These are phyloP conservation scores for Boletus edulis DNA, from an alignment of 768 basidiomycete genomes.

Conservation along the genomic window DNA sequence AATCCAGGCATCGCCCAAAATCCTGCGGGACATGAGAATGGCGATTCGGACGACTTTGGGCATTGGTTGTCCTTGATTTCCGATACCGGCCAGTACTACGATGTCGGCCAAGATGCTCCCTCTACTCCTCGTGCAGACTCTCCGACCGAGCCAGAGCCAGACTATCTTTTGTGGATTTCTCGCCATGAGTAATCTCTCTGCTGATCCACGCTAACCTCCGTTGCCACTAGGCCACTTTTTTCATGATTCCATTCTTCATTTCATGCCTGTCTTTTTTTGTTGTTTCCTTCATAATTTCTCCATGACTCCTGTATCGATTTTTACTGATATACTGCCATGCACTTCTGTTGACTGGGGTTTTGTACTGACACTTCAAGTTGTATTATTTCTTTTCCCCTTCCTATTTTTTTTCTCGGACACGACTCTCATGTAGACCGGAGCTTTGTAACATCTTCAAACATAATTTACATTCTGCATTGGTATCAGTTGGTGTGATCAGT, in stretches of 20 bases:
- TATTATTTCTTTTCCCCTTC: neutral
- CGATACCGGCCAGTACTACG: too few relatives aligned
- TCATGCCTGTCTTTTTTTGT: neutral
- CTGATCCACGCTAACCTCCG: neutral
- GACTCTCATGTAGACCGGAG: neutral
- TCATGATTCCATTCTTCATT: neutral
- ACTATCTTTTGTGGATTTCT: neutral
- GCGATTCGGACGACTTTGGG: too few relatives aligned
- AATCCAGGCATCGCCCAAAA: neutral
- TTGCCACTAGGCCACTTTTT: neutral
- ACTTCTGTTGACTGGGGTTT: constrained; percentile 3
- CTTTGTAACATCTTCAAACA: constrained; percentile 12
- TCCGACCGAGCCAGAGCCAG: neutral
- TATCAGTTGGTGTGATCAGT: neutral
- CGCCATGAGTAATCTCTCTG: constrained; percentile 3
- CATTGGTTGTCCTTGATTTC: too few relatives aligned
- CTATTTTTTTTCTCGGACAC: neutral
- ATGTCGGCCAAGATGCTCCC: neutral
- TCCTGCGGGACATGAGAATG: too few relatives aligned
- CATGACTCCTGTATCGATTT: neutral
- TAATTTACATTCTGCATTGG: constrained; percentile 1
- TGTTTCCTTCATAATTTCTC: neutral
- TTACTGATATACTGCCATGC: neutral
- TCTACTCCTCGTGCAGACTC: neutral
- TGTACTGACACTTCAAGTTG: constrained; percentile 8